Evolutionary conservation across 805 yeast genomes (phyloP).

Genomic region (Candida maesae): DNA sequence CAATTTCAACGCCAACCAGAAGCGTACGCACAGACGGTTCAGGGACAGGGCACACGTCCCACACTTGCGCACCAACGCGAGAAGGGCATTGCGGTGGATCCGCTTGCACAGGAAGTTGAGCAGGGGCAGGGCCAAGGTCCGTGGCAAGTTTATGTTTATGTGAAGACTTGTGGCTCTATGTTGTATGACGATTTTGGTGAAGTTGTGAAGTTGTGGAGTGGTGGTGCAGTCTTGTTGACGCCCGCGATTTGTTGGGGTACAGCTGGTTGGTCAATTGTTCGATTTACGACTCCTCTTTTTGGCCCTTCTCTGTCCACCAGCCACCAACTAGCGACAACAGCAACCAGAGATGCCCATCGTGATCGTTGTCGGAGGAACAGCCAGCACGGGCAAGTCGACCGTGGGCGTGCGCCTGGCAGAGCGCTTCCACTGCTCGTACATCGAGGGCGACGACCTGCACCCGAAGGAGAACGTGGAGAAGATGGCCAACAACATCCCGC

Average conservation of each 20-base stretch:
- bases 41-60: background rate
- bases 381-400: slow-evolving; percentile 93
- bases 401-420: slow-evolving; percentile 52
- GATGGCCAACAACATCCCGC: slow-evolving; percentile 78
- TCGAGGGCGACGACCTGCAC: slow-evolving; percentile 87
- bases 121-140: too few relatives aligned
- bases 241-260: too few relatives aligned
- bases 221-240: too few relatives aligned
- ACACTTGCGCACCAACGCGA: background rate
- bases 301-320: background rate
- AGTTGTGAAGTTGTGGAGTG: too few relatives aligned
- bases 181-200: too few relatives aligned
- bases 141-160: too few relatives aligned
- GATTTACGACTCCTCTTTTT: too few relatives aligned
- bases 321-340: background rate
- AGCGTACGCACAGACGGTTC: background rate
- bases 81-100: slow-evolving; percentile 1
- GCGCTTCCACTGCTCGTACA: slow-evolving; percentile 46
- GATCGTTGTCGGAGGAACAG: slow-evolving; percentile 85
- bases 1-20: background rate
- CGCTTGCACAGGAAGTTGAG: background rate
- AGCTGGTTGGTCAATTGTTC: too few relatives aligned
- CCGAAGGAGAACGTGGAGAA: slow-evolving; percentile 70
- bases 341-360: slow-evolving; percentile 27
- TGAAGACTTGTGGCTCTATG: too few relatives aligned